Base-by-base conservation (phyloP, 179 eudicot genomes). In the Beta corolliflora region DNA sequence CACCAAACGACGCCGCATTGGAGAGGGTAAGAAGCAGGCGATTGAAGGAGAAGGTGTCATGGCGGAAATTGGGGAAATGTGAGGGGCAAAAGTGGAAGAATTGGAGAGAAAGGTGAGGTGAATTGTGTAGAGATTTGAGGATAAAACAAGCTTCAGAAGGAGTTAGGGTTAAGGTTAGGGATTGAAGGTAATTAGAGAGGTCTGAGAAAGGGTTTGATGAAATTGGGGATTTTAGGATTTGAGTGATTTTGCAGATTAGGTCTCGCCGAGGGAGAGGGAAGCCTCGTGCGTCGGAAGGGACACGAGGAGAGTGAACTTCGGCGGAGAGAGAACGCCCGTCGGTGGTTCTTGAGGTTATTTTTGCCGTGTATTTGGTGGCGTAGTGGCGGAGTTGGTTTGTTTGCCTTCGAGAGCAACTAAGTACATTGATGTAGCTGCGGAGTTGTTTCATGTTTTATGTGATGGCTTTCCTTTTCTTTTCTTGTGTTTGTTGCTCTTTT, bases 341-440 rank as follows among this genome's bases (percentile, higher is more conserved):
- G 84, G 85, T 69, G 74, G 90, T 82, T 58, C 83, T 80, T n/a
- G 85, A 79, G 41, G 89, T 84, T 23, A 93, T 84, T 77, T 83
- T 80, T 29, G 93, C 98, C n/a, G 90, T 93, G 90, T 95, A 95
- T 55, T 88, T 90, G 76, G 98, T 95, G 86, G 92, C 91, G 88
- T 80, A 92, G 69, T 82, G 81, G 55, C 93, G 95, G 88, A 73
- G 79, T 36, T 89, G 88, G 41, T 36, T 36, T 36, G 41, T 36
- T 36, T 0, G 41, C 41, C 2, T 36, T 1, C 3, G 3, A 1
- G 41, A 36, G 41, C 41, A 2, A 36, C 41, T 36, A 36, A 36
- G 41, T 36, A 36, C 41, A 36, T 0, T 36, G 41, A 36, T 36
- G 78, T 29, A 76, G 64, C 21, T 77, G 75, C 66, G 85, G 75